Evolutionary conservation across 2,329 filamentous ascomycete genomes (phyloP).

Genomic region (Grosmannia serpens): DNA sequence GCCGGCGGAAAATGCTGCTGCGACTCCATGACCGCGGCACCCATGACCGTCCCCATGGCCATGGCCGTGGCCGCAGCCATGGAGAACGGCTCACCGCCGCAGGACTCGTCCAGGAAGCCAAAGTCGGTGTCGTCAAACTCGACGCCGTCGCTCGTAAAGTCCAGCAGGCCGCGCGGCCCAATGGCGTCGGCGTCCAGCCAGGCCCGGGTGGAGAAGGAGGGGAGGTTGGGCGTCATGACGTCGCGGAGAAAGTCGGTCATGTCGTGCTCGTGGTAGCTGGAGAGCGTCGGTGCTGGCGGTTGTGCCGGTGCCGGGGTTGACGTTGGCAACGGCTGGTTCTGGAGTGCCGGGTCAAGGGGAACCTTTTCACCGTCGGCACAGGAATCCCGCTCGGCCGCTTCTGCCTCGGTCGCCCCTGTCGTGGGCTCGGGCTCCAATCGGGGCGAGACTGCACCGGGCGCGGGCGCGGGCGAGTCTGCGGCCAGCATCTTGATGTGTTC

Average conservation of each 20-base stretch:
- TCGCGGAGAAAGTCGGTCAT: conserved; percentile 39
- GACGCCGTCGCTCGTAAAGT: conserved; percentile 39
- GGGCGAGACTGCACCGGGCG: too few species aligned
- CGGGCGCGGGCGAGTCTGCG: background rate
- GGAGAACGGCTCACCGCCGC: conserved; percentile 24
- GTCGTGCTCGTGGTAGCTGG: background rate
- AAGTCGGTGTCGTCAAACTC: conserved; percentile 43
- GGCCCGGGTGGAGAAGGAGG: background rate
- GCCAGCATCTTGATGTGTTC: background rate
- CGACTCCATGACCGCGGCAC: background rate
- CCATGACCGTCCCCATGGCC: background rate
- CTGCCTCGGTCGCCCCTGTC: background rate
- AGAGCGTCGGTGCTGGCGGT: too few species aligned
- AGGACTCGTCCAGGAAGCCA: conserved; percentile 37
- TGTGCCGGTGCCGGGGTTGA: too few species aligned
- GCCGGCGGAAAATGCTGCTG: background rate
- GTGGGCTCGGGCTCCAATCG: background rate
- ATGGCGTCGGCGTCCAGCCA: conserved; percentile 20
- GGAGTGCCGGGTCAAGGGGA: background rate
- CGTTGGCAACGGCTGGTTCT: background rate
- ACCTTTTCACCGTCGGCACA: too few species aligned
- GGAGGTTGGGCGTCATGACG: conserved; percentile 35
- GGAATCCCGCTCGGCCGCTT: too few species aligned
- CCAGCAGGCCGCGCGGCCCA: conserved; percentile 30
- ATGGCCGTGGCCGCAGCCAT: conserved; percentile 10